These are phyloP conservation scores for Colletotrichum noveboracense DNA, from an alignment of 2,329 filamentous ascomycete genomes.

Conservation along the genomic window DNA sequence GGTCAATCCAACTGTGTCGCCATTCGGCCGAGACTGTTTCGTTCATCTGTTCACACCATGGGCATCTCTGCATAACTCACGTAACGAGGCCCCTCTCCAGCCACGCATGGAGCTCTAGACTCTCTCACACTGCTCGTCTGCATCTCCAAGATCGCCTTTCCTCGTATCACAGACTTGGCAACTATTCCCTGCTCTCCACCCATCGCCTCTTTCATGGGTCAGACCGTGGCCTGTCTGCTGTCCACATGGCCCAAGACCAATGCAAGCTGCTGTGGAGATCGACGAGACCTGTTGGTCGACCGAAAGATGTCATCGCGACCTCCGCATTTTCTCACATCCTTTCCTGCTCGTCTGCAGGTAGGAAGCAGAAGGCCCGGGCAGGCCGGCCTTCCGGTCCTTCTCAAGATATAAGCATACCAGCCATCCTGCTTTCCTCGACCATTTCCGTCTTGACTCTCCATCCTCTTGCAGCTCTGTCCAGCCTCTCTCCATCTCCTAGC, in stretches of 20 bases:
- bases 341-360: background rate
- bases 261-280: conserved; percentile 20
- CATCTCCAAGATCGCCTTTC: conserved; percentile 7
- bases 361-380: background rate
- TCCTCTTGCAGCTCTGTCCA: conserved; percentile 12
- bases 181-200: background rate
- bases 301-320: conserved; percentile 19
- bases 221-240: background rate
- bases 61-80: background rate
- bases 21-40: background rate
- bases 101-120: background rate
- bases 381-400: background rate
- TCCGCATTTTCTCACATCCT: background rate
- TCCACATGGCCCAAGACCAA: conserved; percentile 13
- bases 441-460: background rate
- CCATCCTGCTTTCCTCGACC: conserved; percentile 8
- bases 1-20: background rate
- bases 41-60: conserved; percentile 1
- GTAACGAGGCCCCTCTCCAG: background rate
- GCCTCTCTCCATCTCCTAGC: conserved; percentile 9
- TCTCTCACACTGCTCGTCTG: background rate
- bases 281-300: conserved; percentile 1
- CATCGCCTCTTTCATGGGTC: background rate
- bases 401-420: conserved; percentile 21
- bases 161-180: conserved; percentile 24